Base-by-base conservation (phyloP, 2,329 filamentous ascomycete genomes). In the Verticillium nonalfalfae region DNA sequence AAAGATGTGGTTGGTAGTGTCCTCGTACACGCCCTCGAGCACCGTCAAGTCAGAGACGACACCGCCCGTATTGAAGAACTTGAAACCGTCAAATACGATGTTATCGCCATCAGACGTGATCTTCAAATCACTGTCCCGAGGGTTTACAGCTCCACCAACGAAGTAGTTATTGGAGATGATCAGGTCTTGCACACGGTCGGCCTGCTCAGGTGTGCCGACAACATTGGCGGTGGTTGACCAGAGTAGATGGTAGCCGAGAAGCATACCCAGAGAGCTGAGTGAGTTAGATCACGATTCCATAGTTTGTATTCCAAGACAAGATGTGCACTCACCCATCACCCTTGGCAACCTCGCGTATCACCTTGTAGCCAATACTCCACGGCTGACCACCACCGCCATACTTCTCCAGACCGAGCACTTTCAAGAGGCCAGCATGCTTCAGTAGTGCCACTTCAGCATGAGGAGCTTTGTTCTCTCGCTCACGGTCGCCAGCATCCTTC, bases 1-100 rank as follows among this genome's bases (percentile, higher is more conserved):
- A 67, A 88, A 89, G 61, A 89, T 84, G 67, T 89, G 86, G 59
- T 85, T 76, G 4, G 79, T 76, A 0, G 84, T 86, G 18, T 78
- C 81, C 6, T 83, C 79, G n/a, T 81, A 74, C 0, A 85, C 81
- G 21, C 87, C 86, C 66, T 90, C 86, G 0, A 90, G 78, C 0
- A 89, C 84, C 0, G 85, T 88, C 21, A 89, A 72, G 62, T 90
- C 86, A 0, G 85, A 88, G 2, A 90, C 78, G 0, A 88, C 85
- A 33, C 86, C 86, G 0, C 87, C 87, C 0, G 86, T 90, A 68
- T 86, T 89, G 76, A 89, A 89, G 72, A 83, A 78, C 71, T 90
- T 90, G 71, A 78, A 79, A 1, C 86, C 85, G 62, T 83, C 82
- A 71, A 87, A 89, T 2, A 86, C 69, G 14, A 89, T 70, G 2